Evolutionary conservation across 225 moss, liverwort and hornwort genomes (phyloP), one percentile per base, ranked within the genome.

Genomic region (Marchantia paleacea): DNA sequence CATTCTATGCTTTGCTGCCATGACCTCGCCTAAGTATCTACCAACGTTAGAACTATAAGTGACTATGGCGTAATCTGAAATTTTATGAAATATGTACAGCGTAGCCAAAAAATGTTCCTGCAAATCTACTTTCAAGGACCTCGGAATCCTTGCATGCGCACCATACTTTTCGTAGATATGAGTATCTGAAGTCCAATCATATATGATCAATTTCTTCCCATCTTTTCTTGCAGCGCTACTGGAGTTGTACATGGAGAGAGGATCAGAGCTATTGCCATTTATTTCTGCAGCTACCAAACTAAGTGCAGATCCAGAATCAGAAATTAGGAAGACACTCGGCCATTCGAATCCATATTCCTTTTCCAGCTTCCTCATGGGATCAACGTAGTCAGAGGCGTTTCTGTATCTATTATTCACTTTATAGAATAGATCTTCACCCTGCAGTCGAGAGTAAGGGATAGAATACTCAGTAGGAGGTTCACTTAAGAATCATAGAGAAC

Each of bases 41-140:
- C 86, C 86, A 1, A 83, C 86, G 47, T 86, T 83, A 11, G 86
- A 86, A 73, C 83, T 83, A 48, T 86, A 83, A 0, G 83, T 78
- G 66, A 86, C 78, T 20, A 86, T 79, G 52, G 86, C 83, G 29
- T 86, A 83, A 69, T 86, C 86, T 4, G 81, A 65, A 7, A 81
- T 83, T 15, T 83, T 78, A 49, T 80, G 62, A 48, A 81, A 2
- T 47, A 83, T 83, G 75, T 83, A 83, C 66, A 83, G 55, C 0
- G 78, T 52, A 24, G 86, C 86, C 29, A 83, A 78, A 30, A 81
- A 83, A 30, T 86, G 86, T 52, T 78, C 12, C 54, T 86, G 81
- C 75, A 81, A 60, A 15, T 69, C 69, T 20, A 67, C 60, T 47
- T 83, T 83, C 30, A 83, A 22, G 3, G 4, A 3, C 52, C 12